These are phyloP conservation scores for Clitocybe nebularis DNA, from an alignment of 1,284 basidiomycete species.

Conservation along the genomic window DNA sequence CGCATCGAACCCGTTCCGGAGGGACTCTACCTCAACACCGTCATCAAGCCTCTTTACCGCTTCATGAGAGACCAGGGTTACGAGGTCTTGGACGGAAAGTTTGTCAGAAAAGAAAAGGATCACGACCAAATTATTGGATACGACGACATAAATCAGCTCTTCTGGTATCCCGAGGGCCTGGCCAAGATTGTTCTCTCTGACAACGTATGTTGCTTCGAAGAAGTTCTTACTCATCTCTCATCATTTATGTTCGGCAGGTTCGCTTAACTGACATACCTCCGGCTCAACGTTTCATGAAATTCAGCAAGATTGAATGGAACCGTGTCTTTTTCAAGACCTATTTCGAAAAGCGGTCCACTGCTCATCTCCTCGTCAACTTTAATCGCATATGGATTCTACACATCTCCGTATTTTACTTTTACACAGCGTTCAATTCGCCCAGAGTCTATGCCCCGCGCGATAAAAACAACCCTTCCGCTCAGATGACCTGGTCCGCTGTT, in stretches of 20 bases:
- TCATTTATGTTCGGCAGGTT: conserved; percentile 55
- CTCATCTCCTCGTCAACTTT: conserved; percentile 94
- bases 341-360: conserved; percentile 89
- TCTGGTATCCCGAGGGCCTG: conserved; percentile 99
- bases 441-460: conserved; percentile 78
- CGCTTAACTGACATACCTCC: conserved; percentile 88
- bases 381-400: conserved; percentile 97
- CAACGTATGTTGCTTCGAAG: conserved; percentile 50
- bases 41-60: conserved; percentile 93
- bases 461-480: conserved; percentile 53
- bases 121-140: conserved; percentile 97
- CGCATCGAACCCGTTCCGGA: conserved; percentile 91
- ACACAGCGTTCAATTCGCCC: conserved; percentile 95
- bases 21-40: conserved; percentile 87
- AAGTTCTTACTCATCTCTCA: conserved; percentile 8
- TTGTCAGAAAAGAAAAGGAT: conserved; percentile 90
- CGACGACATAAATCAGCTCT: conserved; percentile 98
- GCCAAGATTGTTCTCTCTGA: conserved; percentile 88
- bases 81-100: conserved; percentile 94
- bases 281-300: conserved; percentile 87
- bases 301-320: conserved; percentile 89
- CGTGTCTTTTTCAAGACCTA: conserved; percentile 97
- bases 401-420: conserved; percentile 89
- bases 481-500: conserved; percentile 91
- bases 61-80: conserved; percentile 98